Base-by-base conservation (phyloP, 164 flowering plant genomes). In the Annona squamosa region DNA sequence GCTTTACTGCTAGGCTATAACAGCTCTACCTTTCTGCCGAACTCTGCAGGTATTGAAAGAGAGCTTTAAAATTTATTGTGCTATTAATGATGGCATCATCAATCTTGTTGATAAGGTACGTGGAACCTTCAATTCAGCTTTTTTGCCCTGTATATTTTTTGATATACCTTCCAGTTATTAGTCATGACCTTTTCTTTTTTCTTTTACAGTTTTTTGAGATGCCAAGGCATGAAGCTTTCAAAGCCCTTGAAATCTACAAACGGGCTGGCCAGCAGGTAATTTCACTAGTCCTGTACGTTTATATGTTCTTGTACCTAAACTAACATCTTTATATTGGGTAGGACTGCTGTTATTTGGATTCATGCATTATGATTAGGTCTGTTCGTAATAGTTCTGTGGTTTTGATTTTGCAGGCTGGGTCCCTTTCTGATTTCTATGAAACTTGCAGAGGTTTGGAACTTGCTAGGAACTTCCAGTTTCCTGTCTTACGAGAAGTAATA, bases 391-490 rank as follows among this genome's bases (percentile, higher is more conserved):
- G 42, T 6, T 76, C 59, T 66, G 59, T 52, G 70, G 48, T 46
- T 75, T 48, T 63, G n/a, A 46, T 17, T 16, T 61, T 85, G 83
- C 91, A 96, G 99, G 95, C 99, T 71, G 85, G 76, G 3, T 81
- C 83, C 77, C 95, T 96, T 67, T 92, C 98, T 82, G 97, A 88
- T 74, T 96, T 96, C 79, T 96, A 93, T 82, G 98, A 93, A 76
- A 79, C 87, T 71, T 92, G 97, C 84, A 91, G 86, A 87, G 97
- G 97, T 46, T 82, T 96, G 86, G 98, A 92, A 79, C 97, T 96
- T 79, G 99, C 98, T 72, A 87, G 99, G 75, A 96, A 96, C 79
- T 96, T 96, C 81, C 99, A 96, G 86, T 93, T 93, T 82, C 99
- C 99, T 67, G 86, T 79, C 67, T 82, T 96, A 78, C 82, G 86